Evolutionary conservation across 768 basidiomycete genomes (phyloP), one percentile per base, ranked within the genome.

Genomic region (Rhodotorula babjevae): DNA sequence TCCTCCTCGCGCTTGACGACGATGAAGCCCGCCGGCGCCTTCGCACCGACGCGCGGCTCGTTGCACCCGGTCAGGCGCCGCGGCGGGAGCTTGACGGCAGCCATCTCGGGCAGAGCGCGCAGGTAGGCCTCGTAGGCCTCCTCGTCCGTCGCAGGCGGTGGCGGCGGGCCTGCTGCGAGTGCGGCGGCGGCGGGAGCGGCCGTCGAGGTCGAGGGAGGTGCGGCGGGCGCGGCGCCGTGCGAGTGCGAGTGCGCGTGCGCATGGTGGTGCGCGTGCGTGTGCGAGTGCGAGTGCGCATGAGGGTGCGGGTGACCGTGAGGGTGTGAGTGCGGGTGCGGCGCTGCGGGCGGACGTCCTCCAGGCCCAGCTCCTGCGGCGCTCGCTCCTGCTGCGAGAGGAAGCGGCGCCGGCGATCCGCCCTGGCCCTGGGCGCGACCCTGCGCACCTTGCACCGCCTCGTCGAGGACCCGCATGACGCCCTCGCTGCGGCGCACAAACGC

Each of bases 121-220:
- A 75, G 65, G 58, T 72, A 72, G 23, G 46, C 61, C 33, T 75
- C 74, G 56, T 69, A 53, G 25, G 72, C 74, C 33, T 75, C 70
- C 5, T 67, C 61, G 25, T 62, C 56, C 4, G 50, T 46, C 44
- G 44, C 18, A 12, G 44, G 12, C 44, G 44, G 14, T 11, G 12
- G 12, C 44, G 44, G 2, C 6, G 14, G 12, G 12, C 14, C 44
- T 11, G 44, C 44, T 46, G 8, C 47, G 25, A 18, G 23, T 2
- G 29, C 1, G 21, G 21, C 25, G 19, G 10, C 1, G 1, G 42
- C 2, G 23, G 19, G n/a, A 5, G 14, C 36, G 9, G 40, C n/a
- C n/a, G n/a, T 7, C 29, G 58, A 36, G 59, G 27, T n/a, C 6
- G 29, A 2, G 29, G 25, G n/a, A n/a, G 23, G 52, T 15, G 29